Evolutionary conservation across 2,329 filamentous ascomycete genomes (phyloP).

Genomic region (Bipolaris sorokiniana): DNA sequence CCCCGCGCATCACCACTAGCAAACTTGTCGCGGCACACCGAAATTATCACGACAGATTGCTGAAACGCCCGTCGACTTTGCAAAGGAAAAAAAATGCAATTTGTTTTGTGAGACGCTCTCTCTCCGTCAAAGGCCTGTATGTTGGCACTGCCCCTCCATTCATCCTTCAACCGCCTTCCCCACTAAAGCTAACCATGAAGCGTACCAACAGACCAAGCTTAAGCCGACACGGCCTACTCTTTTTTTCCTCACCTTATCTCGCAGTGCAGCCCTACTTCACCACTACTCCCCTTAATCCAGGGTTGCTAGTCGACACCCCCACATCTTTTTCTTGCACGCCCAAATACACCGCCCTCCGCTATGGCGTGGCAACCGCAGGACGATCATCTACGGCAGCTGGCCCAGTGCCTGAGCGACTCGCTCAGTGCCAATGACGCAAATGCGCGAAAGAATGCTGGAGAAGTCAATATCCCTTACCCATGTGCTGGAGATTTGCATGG

Average conservation of each 20-base stretch:
- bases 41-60: conserved; percentile 25
- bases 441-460: conserved; percentile 87
- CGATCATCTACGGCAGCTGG: conserved; percentile 87
- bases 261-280: conserved; percentile 14
- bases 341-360: conserved; percentile 22
- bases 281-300: conserved; percentile 4
- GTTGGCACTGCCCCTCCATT: conserved; percentile 30
- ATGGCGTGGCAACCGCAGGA: conserved; percentile 95
- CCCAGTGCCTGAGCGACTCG: conserved; percentile 88
- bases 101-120: conserved; percentile 40
- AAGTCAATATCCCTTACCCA: conserved; percentile 62
- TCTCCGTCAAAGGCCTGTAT: conserved; percentile 40
- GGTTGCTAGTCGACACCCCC: conserved; percentile 14
- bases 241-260: conserved; percentile 18
- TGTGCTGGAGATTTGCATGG: conserved; percentile 15
- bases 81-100: conserved; percentile 29
- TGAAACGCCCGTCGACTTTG: conserved; percentile 13
- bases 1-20: conserved; percentile 42
- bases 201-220: conserved; percentile 39
- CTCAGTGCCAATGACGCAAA: conserved; percentile 80
- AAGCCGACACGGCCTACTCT: conserved; percentile 30
- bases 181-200: conserved; percentile 43
- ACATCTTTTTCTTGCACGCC: conserved; percentile 21
- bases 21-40: conserved; percentile 38
- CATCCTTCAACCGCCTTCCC: conserved; percentile 29